A percentile compares a stretch with the other conserved stretches of the same genome.
These are phyloP conservation scores for Linnemannia elongata DNA, from an alignment of 192 early-diverging fungal species.

Conservation along the genomic window DNA sequence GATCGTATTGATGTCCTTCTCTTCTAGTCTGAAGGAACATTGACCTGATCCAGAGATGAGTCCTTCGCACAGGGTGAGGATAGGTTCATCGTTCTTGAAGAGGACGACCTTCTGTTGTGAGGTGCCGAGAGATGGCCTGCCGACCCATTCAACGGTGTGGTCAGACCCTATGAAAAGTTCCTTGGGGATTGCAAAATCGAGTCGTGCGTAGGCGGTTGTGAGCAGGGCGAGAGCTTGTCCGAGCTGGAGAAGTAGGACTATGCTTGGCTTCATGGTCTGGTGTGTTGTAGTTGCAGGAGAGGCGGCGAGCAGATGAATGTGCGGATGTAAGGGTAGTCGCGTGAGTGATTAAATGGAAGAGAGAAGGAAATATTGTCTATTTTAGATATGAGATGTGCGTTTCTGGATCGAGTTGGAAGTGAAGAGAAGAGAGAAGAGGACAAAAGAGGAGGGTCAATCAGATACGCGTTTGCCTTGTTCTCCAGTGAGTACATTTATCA, in stretches of 20 bases:
- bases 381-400: not conserved
- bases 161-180: slow-evolving; percentile 15
- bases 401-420: not conserved
- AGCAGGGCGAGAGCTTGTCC: not conserved
- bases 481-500: not conserved
- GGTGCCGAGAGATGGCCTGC: slow-evolving; percentile 20
- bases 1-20: slow-evolving; percentile 11
- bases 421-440: not conserved
- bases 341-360: not conserved
- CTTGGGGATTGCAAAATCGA: slow-evolving; percentile 12
- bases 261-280: not conserved
- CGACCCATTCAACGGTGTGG: slow-evolving; percentile 37
- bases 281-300: not conserved
- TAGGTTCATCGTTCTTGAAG: slow-evolving; percentile 6
- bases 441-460: not conserved
- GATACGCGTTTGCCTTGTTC: not conserved
- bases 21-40: slow-evolving; percentile 30
- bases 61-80: slow-evolving; percentile 28
- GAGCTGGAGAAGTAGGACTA: not conserved
- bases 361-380: not conserved
- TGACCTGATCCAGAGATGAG: slow-evolving; percentile 24
- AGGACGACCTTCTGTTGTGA: slow-evolving; percentile 33
- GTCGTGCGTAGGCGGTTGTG: not conserved
- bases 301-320: not conserved
- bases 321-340: not conserved